Percentiles rank a stretch among this genome's conserved stretches.
Evolutionary conservation across 75 land plant genomes (phyloP).

Genomic region (Cryptomeria japonica): DNA sequence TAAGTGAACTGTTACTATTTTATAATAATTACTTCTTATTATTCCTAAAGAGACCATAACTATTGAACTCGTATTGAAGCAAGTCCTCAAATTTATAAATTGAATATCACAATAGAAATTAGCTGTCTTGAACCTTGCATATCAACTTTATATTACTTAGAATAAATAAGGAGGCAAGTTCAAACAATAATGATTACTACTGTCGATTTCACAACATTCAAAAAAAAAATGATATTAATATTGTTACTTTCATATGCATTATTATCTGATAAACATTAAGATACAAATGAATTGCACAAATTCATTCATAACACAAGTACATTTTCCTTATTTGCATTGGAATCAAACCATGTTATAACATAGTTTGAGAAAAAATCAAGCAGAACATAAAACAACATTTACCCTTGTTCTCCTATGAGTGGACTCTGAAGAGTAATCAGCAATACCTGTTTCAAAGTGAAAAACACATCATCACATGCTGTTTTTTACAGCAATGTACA

Average conservation of each 20-base stretch:
- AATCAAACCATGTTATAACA: background rate
- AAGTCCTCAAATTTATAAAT: background rate
- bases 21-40: background rate
- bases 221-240: background rate
- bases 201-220: background rate
- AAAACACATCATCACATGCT: background rate
- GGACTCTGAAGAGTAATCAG: slow-evolving; percentile 40
- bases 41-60: background rate
- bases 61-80: background rate
- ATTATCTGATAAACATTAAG: background rate
- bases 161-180: background rate
- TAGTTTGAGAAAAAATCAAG: background rate
- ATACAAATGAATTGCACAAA: background rate
- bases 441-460: slow-evolving; percentile 27
- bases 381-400: slow-evolving; percentile 1
- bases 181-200: background rate
- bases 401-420: slow-evolving; percentile 48
- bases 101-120: background rate
- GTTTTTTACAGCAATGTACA: background rate
- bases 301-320: background rate
- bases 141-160: background rate
- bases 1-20: background rate
- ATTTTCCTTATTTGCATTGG: background rate
- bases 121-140: background rate
- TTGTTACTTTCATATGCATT: background rate